phyloP scores from a whole-genome alignment of 1,284 basidiomycete genomes.

The Athelia sp. region DNA sequence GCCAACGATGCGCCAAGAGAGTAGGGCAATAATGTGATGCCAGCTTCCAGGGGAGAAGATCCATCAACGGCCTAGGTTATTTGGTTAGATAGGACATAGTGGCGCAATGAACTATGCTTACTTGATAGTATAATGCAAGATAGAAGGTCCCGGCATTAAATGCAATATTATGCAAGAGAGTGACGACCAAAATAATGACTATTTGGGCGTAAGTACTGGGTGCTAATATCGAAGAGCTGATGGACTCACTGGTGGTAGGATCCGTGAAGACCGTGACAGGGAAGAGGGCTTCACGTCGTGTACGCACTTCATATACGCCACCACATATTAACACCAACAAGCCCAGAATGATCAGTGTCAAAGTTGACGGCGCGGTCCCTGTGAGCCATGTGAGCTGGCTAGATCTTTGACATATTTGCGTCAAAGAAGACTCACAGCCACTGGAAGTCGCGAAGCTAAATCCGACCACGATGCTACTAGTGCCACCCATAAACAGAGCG shows the following conservation, averaged over 20 bases:
- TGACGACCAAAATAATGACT: constrained; percentile 64
- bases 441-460: constrained; percentile 66
- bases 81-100: not conserved
- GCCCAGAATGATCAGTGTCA: constrained; percentile 55
- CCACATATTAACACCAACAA: constrained; percentile 47
- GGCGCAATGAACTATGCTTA: constrained; percentile 25
- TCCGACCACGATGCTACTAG: constrained; percentile 66
- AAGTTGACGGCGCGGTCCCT: constrained; percentile 62
- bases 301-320: constrained; percentile 60
- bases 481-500: constrained; percentile 68
- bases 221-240: constrained; percentile 7
- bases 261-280: constrained; percentile 58
- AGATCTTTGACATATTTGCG: not conserved
- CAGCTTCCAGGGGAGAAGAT: constrained; percentile 61
- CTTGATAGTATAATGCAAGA: constrained; percentile 76
- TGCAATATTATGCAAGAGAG: constrained; percentile 74
- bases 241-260: constrained; percentile 48
- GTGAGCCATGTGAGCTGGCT: constrained; percentile 12
- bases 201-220: constrained; percentile 17
- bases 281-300: constrained; percentile 65
- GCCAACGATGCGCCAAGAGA: constrained; percentile 76
- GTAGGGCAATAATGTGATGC: constrained; percentile 70
- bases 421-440: constrained; percentile 51
- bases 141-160: constrained; percentile 82
- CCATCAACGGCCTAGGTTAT: constrained; percentile 55